Evolutionary conservation across 768 basidiomycete genomes (phyloP).

Genomic region (Agaricus sinodeliciosus): DNA sequence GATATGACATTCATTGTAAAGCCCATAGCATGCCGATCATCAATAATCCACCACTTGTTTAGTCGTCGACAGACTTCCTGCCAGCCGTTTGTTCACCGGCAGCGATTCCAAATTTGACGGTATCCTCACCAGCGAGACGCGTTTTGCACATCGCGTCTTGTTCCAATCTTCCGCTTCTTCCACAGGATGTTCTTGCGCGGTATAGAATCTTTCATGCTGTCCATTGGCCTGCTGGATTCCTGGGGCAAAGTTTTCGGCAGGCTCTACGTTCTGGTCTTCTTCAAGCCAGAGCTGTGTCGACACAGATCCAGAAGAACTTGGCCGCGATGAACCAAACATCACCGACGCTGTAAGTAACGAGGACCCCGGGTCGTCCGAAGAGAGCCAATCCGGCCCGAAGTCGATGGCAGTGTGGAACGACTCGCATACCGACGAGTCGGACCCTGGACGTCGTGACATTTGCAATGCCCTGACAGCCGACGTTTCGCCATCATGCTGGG

Average conservation of each 20-base stretch:
- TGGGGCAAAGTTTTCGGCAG: not conserved
- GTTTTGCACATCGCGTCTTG: constrained; percentile 76
- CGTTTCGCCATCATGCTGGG: constrained; percentile 21
- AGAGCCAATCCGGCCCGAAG: constrained; percentile 42
- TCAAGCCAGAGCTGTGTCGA: constrained; percentile 21
- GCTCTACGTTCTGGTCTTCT: not conserved
- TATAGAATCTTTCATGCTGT: constrained; percentile 40
- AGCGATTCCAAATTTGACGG: constrained; percentile 42
- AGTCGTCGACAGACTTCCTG: not conserved
- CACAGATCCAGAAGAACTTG: constrained; percentile 26
- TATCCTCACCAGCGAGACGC: constrained; percentile 74
- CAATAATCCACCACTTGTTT: not conserved
- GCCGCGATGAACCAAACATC: constrained; percentile 29
- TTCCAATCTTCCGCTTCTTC: constrained; percentile 89
- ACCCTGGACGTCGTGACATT: constrained; percentile 25
- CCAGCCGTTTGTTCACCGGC: constrained; percentile 8
- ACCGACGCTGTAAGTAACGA: constrained; percentile 23
- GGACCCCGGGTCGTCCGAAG: constrained; percentile 31
- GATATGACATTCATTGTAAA: not conserved
- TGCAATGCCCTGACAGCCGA: constrained; percentile 12
- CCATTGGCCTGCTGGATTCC: not conserved
- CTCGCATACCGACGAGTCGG: constrained; percentile 43
- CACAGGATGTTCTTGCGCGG: constrained; percentile 37
- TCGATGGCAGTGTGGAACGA: constrained; percentile 70
- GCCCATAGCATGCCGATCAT: not conserved